Base-by-base conservation (phyloP, 257 asterid genomes). In the Apocynum venetum region DNA sequence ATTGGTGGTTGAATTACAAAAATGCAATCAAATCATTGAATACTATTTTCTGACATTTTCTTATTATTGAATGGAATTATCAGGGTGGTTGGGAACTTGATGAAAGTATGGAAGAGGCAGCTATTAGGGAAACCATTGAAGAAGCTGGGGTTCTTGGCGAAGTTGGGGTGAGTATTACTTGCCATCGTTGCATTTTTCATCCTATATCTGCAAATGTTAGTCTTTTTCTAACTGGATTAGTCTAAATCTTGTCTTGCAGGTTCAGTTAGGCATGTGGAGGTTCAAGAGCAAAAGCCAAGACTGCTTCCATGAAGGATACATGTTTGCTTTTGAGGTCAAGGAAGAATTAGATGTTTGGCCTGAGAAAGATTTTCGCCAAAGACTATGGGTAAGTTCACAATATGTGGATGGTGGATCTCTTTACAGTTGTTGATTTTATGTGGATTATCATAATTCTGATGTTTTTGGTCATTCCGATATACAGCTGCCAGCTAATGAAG, bases 51-150 rank as follows among this genome's bases (percentile, higher is more conserved):
- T 87, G 68, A 82, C 82, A 73, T 85, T 83, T 67, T 76, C 61
- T 72, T 71, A 38, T 72, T 79, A 38, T 82, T 79, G 55, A 13
- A 77, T 63, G 48, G 47, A 57, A 72, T 80, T 64, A 41, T 76
- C 84, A 88, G 91, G 98, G 98, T 84, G 97, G 98, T 78, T 94
- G 98, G 98, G 98, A 94, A 88, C 88, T 85, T 43, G 98, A 94
- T 79, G 98, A 91, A 78, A 81, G 92, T 67, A 87, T 91, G 80
- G 89, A 89, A 88, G 86, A 92, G 78, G 98, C 98, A 8, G 98
- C 98, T 44, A 69, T 82, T 19, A 76, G 98, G 66, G 98, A 94
- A 85, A 94, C 97, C 51, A 80, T 92, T 41, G 98, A 94, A 83
- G 98, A 94, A 86, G 96, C 97, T 56, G 97, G 98, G 6, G 96